phyloP scores from a whole-genome alignment of 2,329 filamentous ascomycete genomes.

The Clonostachys solani region DNA sequence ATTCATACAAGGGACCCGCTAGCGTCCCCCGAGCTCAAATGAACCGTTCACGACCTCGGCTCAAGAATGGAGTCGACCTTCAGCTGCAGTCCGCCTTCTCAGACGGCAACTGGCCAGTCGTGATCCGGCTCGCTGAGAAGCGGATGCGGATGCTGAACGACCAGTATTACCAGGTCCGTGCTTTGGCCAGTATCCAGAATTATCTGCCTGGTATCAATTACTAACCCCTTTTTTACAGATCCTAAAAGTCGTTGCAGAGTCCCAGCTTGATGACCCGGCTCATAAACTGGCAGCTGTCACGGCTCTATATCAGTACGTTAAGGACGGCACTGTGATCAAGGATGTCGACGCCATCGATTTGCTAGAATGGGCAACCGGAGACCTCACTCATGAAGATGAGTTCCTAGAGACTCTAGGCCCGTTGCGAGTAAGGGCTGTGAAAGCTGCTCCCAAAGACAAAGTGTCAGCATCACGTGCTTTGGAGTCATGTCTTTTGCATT shows the following conservation, averaged over 20 bases:
- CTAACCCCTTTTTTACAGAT: constrained; percentile 20
- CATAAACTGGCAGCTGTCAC: constrained; percentile 39
- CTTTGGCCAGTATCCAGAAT: not conserved
- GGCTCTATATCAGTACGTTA: constrained; percentile 39
- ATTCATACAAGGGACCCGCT: constrained; percentile 3
- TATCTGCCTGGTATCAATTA: not conserved
- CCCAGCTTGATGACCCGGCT: constrained; percentile 42
- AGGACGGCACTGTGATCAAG: constrained; percentile 37
- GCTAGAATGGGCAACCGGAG: constrained; percentile 47
- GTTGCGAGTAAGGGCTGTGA: constrained; percentile 45
- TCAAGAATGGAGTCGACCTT: constrained; percentile 46
- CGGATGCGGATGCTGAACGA: constrained; percentile 44
- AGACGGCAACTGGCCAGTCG: constrained; percentile 48
- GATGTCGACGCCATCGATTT: constrained; percentile 49
- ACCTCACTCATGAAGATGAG: constrained; percentile 28
- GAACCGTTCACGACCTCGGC: constrained; percentile 25
- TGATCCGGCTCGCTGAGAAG: constrained; percentile 47
- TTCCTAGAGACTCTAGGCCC: constrained; percentile 44
- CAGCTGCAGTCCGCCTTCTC: constrained; percentile 52
- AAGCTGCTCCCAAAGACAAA: constrained; percentile 45
- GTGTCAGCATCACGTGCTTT: constrained; percentile 36
- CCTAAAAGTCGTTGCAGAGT: constrained; percentile 45
- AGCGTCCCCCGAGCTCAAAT: constrained; percentile 11
- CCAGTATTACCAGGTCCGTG: constrained; percentile 49
- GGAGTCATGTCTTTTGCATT: constrained; percentile 47